Conservation (phyloP, 1,139 yeast genomes). For the Kodamaea sp. region DNA sequence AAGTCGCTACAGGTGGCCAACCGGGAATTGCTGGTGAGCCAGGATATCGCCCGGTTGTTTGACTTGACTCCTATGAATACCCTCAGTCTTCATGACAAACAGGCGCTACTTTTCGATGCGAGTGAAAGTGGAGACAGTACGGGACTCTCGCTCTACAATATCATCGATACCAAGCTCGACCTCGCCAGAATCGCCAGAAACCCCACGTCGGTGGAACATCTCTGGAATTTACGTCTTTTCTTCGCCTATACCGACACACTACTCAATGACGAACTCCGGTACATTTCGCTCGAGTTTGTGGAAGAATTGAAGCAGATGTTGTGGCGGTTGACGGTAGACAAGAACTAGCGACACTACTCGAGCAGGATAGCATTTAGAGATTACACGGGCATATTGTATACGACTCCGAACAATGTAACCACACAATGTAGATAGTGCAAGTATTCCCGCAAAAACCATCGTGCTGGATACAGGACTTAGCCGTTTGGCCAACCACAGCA, state of each 20-base stretch:
- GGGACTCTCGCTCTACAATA: constrained; percentile 43
- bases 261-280: constrained; percentile 34
- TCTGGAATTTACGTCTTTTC: constrained; percentile 66
- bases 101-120: constrained; percentile 34
- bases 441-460: no score
- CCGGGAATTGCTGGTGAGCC: constrained; percentile 27
- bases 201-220: constrained; percentile 53
- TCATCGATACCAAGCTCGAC: constrained; percentile 59
- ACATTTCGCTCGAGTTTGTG: constrained; percentile 49
- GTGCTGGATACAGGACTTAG: no score
- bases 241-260: constrained; percentile 60
- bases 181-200: constrained; percentile 43
- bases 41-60: constrained; percentile 25
- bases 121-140: constrained; percentile 14
- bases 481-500: no score
- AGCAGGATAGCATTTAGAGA: no score
- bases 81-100: constrained; percentile 36
- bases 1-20: constrained; percentile 32
- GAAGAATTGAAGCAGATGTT: constrained; percentile 51
- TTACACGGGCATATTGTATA: no score
- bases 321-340: constrained; percentile 30
- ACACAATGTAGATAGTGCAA: no score
- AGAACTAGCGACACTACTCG: no score
- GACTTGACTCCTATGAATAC: constrained; percentile 25
- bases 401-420: no score